A percentile compares a stretch with the other conserved stretches of the same genome.
Evolutionary conservation across 148 eudicot species (phyloP).

Genomic region (Silene conica): DNA sequence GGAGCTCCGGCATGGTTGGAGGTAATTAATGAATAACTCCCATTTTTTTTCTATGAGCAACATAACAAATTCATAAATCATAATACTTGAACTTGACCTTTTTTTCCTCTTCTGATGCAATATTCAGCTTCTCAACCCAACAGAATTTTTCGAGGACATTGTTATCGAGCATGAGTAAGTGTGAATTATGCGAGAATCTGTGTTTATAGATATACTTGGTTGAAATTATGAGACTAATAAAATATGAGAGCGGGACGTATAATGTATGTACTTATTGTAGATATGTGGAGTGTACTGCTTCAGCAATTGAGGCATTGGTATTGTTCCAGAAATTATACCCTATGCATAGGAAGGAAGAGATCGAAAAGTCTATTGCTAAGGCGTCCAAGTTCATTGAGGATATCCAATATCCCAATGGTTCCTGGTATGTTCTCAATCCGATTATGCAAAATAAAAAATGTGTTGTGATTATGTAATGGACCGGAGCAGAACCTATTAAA

Average conservation of each 20-base stretch:
- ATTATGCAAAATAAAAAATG: too few relatives aligned
- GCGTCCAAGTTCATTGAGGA: slow-evolving; percentile 31
- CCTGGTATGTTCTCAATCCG: slow-evolving; percentile 22
- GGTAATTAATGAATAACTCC: neutral
- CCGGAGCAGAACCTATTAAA: too few relatives aligned
- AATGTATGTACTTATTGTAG: slow-evolving; percentile 14
- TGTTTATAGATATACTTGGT: too few relatives aligned
- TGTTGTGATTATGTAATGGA: too few relatives aligned
- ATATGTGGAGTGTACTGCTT: slow-evolving; percentile 35
- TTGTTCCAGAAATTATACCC: slow-evolving; percentile 43
- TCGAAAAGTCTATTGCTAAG: slow-evolving; percentile 28
- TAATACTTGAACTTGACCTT: too few relatives aligned
- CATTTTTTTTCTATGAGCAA: too few relatives aligned
- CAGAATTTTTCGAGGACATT: slow-evolving; percentile 40
- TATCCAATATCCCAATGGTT: slow-evolving; percentile 35
- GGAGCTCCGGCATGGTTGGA: slow-evolving; percentile 13
- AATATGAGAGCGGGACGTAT: too few relatives aligned
- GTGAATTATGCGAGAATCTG: neutral
- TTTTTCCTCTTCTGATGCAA: too few relatives aligned
- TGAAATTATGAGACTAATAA: too few relatives aligned
- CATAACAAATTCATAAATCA: too few relatives aligned
- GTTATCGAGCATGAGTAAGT: slow-evolving; percentile 43
- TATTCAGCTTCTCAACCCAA: slow-evolving; percentile 42
- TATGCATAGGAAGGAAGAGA: slow-evolving; percentile 36
- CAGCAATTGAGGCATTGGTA: slow-evolving; percentile 40